Conservation (phyloP, 1,139 yeast species). For the Hanseniaspora gamundiae region DNA sequence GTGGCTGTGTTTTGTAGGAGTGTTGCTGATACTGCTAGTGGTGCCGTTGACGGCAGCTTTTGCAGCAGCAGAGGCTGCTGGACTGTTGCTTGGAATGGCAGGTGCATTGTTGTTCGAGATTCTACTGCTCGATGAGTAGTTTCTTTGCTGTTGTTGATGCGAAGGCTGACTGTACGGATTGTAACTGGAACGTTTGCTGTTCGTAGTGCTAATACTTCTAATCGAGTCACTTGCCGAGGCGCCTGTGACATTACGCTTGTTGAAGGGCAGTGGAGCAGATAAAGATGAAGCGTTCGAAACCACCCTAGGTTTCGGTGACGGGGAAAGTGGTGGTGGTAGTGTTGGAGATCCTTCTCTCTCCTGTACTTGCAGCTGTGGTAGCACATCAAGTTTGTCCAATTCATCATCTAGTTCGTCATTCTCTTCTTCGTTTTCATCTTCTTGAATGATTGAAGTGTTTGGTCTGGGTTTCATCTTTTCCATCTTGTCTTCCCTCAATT, state of each 20-base stretch:
- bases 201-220: not conserved
- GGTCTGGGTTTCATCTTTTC: constrained; percentile 1
- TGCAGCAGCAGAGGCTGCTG: not conserved
- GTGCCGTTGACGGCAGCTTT: not conserved
- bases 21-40: too few species aligned
- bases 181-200: not conserved
- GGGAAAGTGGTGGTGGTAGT: not conserved
- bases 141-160: constrained; percentile 4
- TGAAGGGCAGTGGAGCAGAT: not conserved
- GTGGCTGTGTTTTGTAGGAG: not conserved
- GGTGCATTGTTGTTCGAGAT: not conserved
- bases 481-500: not conserved
- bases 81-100: not conserved
- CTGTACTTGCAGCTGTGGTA: constrained; percentile 1
- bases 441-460: constrained; percentile 6
- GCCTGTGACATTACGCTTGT: not conserved
- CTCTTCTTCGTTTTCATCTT: constrained; percentile 5
- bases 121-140: not conserved
- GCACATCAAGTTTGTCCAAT: not conserved
- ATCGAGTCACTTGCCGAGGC: not conserved
- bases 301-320: not conserved
- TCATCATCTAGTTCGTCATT: not conserved
- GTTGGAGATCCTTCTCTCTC: not conserved
- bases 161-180: constrained; percentile 2
- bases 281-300: constrained; percentile 4